These are phyloP conservation scores for Eimeria zaria DNA, from an alignment of 169 alveolate species.

Conservation along the genomic window DNA sequence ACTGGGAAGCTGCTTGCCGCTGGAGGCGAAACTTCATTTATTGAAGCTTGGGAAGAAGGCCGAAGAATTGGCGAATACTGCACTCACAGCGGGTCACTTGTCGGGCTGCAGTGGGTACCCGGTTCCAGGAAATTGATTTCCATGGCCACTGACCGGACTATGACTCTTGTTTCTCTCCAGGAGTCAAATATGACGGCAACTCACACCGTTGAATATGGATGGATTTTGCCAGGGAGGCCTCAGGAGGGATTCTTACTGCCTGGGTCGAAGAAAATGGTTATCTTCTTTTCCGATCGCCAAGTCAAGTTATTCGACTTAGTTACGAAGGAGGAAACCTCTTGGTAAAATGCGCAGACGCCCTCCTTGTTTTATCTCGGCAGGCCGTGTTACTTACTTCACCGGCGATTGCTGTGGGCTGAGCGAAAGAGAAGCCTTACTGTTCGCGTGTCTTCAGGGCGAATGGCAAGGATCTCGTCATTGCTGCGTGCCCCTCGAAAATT, in stretches of 20 bases:
- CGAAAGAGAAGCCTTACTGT: neutral
- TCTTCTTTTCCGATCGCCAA: conserved; percentile 71
- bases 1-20: conserved; percentile 63
- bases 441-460: conserved; percentile 12
- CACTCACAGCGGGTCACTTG: conserved; percentile 53
- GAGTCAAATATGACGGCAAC: conserved; percentile 17
- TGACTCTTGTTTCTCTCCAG: conserved; percentile 30
- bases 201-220: conserved; percentile 64
- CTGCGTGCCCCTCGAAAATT: conserved; percentile 69
- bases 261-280: neutral
- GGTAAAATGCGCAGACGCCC: neutral
- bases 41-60: conserved; percentile 75
- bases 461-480: conserved; percentile 72
- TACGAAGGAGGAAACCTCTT: conserved; percentile 53
- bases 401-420: neutral
- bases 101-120: conserved; percentile 75
- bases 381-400: neutral
- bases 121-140: conserved; percentile 26
- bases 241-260: conserved; percentile 72
- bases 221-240: conserved; percentile 65
- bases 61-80: conserved; percentile 65
- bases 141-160: conserved; percentile 64
- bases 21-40: conserved; percentile 51
- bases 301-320: conserved; percentile 27
- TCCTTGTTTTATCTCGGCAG: neutral